Conservation (phyloP, 2,329 filamentous ascomycete species). For the Colletotrichum sp. region DNA sequence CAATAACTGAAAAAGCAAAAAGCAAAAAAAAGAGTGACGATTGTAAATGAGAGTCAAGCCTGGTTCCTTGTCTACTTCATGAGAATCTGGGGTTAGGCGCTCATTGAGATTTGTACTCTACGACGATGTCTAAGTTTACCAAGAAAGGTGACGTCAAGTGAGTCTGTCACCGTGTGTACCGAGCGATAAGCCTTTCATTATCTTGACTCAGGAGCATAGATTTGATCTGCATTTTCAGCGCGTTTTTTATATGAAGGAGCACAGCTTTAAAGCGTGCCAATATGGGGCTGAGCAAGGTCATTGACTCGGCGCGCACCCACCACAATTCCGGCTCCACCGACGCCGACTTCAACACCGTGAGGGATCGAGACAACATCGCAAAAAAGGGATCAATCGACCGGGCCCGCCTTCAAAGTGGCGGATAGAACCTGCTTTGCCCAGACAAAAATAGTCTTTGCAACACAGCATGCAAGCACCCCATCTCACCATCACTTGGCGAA, state of each 20-base stretch:
- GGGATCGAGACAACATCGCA: background rate
- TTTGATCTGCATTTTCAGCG: background rate
- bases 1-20: background rate
- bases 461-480: background rate
- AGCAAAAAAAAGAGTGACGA: background rate
- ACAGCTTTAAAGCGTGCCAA: background rate
- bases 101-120: background rate
- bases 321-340: background rate
- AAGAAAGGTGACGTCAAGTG: background rate
- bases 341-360: background rate
- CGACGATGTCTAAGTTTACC: background rate
- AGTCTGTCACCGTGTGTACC: background rate
- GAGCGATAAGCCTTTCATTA: background rate
- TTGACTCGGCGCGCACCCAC: background rate
- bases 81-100: background rate
- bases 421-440: background rate
- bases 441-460: background rate
- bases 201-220: background rate
- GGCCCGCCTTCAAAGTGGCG: background rate
- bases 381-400: background rate
- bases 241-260: background rate
- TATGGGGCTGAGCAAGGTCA: background rate
- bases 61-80: background rate
- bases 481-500: background rate
- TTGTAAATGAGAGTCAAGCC: background rate